phyloP scores from a whole-genome alignment of 768 basidiomycete species.

The Hygrophorus pudorinus region DNA sequence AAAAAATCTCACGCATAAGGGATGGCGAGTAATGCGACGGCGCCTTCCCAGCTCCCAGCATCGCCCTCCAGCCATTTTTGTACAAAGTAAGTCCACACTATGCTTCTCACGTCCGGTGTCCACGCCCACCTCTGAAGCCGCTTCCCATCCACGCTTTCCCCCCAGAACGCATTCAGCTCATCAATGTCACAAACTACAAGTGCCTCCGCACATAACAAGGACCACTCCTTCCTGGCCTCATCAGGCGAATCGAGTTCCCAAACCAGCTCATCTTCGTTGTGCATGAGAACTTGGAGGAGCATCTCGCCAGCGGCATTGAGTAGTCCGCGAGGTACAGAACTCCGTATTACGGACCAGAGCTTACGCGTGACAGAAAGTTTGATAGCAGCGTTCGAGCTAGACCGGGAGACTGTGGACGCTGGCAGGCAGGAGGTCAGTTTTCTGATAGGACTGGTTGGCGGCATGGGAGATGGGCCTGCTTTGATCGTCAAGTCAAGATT shows the following conservation, averaged over 20 bases:
- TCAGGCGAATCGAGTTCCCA: slow-evolving; percentile 22
- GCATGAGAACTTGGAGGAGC: slow-evolving; percentile 39
- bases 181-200: slow-evolving; percentile 36
- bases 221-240: slow-evolving; percentile 47
- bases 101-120: slow-evolving; percentile 25
- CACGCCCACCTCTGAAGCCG: slow-evolving; percentile 21
- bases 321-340: slow-evolving; percentile 29
- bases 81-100: slow-evolving; percentile 49
- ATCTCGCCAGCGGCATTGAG: slow-evolving; percentile 34
- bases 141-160: slow-evolving; percentile 14
- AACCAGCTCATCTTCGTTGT: slow-evolving; percentile 29
- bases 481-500: slow-evolving; percentile 32
- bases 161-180: slow-evolving; percentile 48
- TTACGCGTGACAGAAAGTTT: slow-evolving; percentile 48
- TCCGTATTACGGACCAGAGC: slow-evolving; percentile 44
- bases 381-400: slow-evolving; percentile 31
- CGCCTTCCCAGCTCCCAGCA: slow-evolving; percentile 44
- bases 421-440: slow-evolving; percentile 7
- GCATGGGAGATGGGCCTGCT: slow-evolving; percentile 10
- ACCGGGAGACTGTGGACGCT: not conserved
- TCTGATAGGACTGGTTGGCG: slow-evolving; percentile 9
- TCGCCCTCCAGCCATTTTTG: slow-evolving; percentile 43
- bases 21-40: slow-evolving; percentile 40
- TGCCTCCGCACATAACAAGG: slow-evolving; percentile 46
- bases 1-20: slow-evolving; percentile 49